phyloP scores from a whole-genome alignment of 768 basidiomycete genomes.

The Guyanaporus albipodus region DNA sequence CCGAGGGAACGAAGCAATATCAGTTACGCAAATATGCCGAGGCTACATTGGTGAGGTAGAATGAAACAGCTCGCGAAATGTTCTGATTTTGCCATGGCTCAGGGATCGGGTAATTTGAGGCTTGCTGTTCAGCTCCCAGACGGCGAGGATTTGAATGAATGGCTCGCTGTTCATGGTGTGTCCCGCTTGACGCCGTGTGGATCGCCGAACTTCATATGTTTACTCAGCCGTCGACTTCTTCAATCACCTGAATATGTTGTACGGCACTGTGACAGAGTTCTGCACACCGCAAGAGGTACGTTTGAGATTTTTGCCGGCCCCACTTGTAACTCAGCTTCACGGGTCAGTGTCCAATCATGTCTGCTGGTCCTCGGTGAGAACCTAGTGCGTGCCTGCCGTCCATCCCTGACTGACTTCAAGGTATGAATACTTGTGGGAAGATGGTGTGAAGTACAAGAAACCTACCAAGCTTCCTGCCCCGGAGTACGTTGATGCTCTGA shows the following conservation, averaged over 20 bases:
- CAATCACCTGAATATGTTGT: constrained; percentile 99
- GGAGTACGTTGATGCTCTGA: constrained; percentile 94
- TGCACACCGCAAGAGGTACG: constrained; percentile 89
- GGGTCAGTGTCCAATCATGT: constrained; percentile 89
- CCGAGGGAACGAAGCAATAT: constrained; percentile 96
- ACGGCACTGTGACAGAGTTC: constrained; percentile 97
- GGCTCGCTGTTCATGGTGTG: constrained; percentile 98
- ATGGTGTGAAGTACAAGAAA: constrained; percentile 79
- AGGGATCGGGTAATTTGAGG: constrained; percentile 96
- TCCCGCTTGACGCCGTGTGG: constrained; percentile 1
- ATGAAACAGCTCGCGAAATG: not conserved
- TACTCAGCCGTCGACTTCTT: constrained; percentile 96
- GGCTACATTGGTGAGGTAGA: constrained; percentile 69
- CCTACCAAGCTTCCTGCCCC: constrained; percentile 94
- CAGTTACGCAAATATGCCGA: constrained; percentile 97
- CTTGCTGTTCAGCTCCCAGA: constrained; percentile 92
- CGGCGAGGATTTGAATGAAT: constrained; percentile 96
- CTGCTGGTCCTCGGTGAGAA: constrained; percentile 83
- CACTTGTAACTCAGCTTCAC: constrained; percentile 8
- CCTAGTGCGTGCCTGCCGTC: not conserved
- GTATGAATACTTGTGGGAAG: constrained; percentile 95
- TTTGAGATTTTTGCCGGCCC: constrained; percentile 4
- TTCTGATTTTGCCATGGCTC: constrained; percentile 15
- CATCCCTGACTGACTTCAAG: constrained; percentile 38
- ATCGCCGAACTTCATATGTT: not conserved